Evolutionary conservation across 2,329 filamentous ascomycete genomes (phyloP), one percentile per base, ranked within the genome.

Genomic region (Exophiala spinifera): DNA sequence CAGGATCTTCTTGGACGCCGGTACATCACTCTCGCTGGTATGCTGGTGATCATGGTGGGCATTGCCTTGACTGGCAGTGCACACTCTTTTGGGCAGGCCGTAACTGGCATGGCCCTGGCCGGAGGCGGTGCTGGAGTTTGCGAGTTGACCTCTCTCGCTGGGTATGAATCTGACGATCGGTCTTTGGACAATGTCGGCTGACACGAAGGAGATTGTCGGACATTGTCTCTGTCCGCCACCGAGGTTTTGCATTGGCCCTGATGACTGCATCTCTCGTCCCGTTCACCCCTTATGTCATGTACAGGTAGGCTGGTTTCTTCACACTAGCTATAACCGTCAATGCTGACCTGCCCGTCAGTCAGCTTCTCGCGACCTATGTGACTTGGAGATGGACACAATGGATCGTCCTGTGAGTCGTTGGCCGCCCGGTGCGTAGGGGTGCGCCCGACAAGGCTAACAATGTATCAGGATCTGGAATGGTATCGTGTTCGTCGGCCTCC

Each of bases 311-410:
- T 4, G 13, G n/a, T n/a, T 37, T 3, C 34, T 11, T 4, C 15
- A 11, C 13, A 37, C 34, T 11, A n/a, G 3, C 14, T 14, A 14
- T 37, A 11, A 11, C 13, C 34, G 15, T 4, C 10, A 4, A n/a
- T 4, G 10, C 10, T 17, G 4, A 37, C 4, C 34, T 3, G 15
- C 34, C 34, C 10, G 4, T 37, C 34, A 15, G 74, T 20, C 82
- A 86, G 64, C 72, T 84, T 17, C 76, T 79, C 52, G 70, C 75
- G 6, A n/a, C 36, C 8, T 64, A 75, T 49, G 65, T 67, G 8
- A 68, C 60, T 33, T 76, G 74, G 56, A 21, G 56, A 44, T 59
- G 47, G 44, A 19, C 44, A 4, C n/a, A 43, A 4, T 53, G 56
- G 53, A 56, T 59, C n/a, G 28, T 21, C 17, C 8, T 49, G 46